Evolutionary conservation across 768 basidiomycete genomes (phyloP).

Genomic region (Russula brevipes): DNA sequence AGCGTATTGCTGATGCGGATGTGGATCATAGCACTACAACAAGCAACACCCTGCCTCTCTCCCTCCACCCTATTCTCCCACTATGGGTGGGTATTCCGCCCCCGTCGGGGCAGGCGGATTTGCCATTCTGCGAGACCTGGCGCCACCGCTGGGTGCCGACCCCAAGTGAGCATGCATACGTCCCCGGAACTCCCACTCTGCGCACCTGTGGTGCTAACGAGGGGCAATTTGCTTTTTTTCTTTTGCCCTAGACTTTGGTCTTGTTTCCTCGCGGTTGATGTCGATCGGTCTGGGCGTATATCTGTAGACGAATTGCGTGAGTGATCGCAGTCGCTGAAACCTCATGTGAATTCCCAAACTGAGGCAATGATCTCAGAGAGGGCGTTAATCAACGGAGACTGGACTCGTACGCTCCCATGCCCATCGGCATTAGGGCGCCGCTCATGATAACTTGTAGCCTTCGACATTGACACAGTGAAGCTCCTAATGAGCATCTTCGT

Average conservation of each 20-base stretch:
- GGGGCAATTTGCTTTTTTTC: neutral
- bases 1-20: neutral
- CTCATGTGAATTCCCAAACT: neutral
- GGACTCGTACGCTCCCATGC: conserved; percentile 54
- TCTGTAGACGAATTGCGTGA: conserved; percentile 60
- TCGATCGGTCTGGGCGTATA: conserved; percentile 63
- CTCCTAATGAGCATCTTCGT: conserved; percentile 79
- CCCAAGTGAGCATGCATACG: conserved; percentile 52
- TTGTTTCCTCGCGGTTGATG: conserved; percentile 71
- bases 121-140: conserved; percentile 29
- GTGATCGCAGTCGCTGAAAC: conserved; percentile 33
- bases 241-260: conserved; percentile 52
- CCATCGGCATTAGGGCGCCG: too few relatives aligned
- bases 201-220: neutral
- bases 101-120: conserved; percentile 35
- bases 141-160: conserved; percentile 62
- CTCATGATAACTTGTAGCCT: conserved; percentile 41
- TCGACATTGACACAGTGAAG: conserved; percentile 86
- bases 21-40: neutral
- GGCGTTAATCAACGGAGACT: conserved; percentile 58
- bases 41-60: neutral
- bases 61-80: neutral
- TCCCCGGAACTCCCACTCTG: neutral
- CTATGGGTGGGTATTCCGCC: neutral
- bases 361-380: conserved; percentile 37